These are phyloP conservation scores for Kickxella alabastrina DNA, from an alignment of 192 early-diverging fungal genomes.

Conservation along the genomic window DNA sequence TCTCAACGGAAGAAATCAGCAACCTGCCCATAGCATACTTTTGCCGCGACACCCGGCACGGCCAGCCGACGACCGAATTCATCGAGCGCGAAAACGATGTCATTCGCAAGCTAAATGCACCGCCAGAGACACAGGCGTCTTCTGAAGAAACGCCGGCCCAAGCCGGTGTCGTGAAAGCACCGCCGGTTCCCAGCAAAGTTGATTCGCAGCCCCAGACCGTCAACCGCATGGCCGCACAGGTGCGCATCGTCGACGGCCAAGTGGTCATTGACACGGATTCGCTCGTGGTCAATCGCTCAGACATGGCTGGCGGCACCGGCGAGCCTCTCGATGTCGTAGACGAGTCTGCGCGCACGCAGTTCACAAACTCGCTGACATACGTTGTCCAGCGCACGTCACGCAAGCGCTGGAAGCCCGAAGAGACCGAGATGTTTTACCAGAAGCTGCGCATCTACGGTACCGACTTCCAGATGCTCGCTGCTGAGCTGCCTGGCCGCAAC, in stretches of 20 bases:
- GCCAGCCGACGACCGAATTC: constrained; percentile 34
- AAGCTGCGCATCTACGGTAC: constrained; percentile 39
- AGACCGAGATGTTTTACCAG: constrained; percentile 41
- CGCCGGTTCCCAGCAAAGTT: not conserved
- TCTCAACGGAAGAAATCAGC: constrained; percentile 27
- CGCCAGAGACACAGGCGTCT: no score
- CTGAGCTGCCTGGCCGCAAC: constrained; percentile 25
- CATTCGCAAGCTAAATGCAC: constrained; percentile 27
- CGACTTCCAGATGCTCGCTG: constrained; percentile 49
- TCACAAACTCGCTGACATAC: constrained; percentile 47
- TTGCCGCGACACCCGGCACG: constrained; percentile 37
- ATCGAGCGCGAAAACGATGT: constrained; percentile 38
- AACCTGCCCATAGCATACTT: constrained; percentile 39
- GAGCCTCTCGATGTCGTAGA: constrained; percentile 46
- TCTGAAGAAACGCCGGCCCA: no score
- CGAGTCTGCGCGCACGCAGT: constrained; percentile 31
- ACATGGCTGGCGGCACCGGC: constrained; percentile 20
- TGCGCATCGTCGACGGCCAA: constrained; percentile 48
- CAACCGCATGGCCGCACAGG: constrained; percentile 37
- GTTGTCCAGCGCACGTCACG: constrained; percentile 25
- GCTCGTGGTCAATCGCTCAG: constrained; percentile 38
- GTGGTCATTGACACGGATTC: constrained; percentile 45
- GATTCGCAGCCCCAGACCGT: not conserved
- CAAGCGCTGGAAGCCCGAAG: constrained; percentile 37
- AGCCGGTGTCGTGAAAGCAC: no score